Percentiles rank a stretch among this genome's conserved stretches.
phyloP scores from a whole-genome alignment of 352 stramenopile species.

The Stramenopiles sp. region DNA sequence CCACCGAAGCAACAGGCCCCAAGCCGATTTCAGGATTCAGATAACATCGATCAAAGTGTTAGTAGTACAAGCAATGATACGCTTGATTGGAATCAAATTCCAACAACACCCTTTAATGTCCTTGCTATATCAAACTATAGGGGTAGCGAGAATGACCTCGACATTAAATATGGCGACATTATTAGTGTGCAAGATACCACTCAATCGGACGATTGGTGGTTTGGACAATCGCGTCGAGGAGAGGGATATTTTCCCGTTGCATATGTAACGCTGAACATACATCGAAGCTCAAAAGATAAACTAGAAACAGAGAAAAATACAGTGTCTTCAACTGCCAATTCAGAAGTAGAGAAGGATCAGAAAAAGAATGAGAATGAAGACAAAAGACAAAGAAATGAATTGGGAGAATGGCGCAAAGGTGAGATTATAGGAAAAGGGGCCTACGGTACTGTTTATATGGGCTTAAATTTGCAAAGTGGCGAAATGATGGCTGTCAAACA shows the following conservation, averaged over 20 bases:
- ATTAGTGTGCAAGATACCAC: constrained; percentile 4
- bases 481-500: constrained; percentile 12
- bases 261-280: constrained; percentile 1
- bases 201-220: constrained; percentile 7
- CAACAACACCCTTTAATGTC: neutral
- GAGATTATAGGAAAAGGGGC: constrained; percentile 8
- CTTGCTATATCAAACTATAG: neutral
- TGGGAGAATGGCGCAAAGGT: constrained; percentile 9
- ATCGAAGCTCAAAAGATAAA: neutral
- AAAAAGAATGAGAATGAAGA: neutral
- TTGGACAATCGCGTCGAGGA: neutral
- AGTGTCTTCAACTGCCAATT: neutral
- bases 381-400: neutral
- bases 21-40: neutral
- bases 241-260: constrained; percentile 9
- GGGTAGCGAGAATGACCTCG: neutral
- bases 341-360: neutral
- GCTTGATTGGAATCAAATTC: neutral
- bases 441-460: constrained; percentile 6
- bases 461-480: constrained; percentile 1
- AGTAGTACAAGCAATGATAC: too few relatives aligned
- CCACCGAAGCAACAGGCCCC: neutral
- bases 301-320: neutral
- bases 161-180: neutral
- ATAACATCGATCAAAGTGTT: too few relatives aligned